These are phyloP conservation scores for Penicillium desertorum DNA, from an alignment of 495 filamentous ascomycete species.

Conservation along the genomic window DNA sequence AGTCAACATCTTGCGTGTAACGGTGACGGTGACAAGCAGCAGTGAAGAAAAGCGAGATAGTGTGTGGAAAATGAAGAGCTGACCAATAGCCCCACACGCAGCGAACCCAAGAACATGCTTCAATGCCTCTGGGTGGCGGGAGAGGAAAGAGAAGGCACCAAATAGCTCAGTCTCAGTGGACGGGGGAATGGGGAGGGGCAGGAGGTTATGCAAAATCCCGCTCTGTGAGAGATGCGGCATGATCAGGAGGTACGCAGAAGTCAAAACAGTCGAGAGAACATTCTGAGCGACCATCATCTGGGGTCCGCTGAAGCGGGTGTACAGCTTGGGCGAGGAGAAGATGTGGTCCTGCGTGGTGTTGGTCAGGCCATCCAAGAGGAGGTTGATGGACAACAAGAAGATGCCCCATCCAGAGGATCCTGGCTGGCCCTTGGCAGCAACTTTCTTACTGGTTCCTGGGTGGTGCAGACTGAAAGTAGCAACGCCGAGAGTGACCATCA, in stretches of 20 bases:
- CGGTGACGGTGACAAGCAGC: constrained; percentile 92
- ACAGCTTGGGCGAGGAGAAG: constrained; percentile 60
- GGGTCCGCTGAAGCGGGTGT: constrained; percentile 76
- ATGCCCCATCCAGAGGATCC: constrained; percentile 74
- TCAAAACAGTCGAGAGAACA: constrained; percentile 73
- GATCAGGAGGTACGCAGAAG: constrained; percentile 69
- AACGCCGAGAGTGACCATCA: constrained; percentile 85
- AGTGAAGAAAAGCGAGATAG: constrained; percentile 87
- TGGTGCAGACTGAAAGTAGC: constrained; percentile 92
- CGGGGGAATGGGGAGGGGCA: constrained; percentile 57
- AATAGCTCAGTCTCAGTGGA: constrained; percentile 65
- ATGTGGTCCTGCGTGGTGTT: constrained; percentile 97
- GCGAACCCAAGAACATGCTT: constrained; percentile 87
- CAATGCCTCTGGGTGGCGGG: constrained; percentile 71
- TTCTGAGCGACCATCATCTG: constrained; percentile 99
- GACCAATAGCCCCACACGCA: constrained; percentile 87
- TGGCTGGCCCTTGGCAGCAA: constrained; percentile 45
- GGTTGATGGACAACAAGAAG: constrained; percentile 81
- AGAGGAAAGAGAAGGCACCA: constrained; percentile 77
- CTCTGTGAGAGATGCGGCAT: constrained; percentile 74
- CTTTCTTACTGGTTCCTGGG: constrained; percentile 69
- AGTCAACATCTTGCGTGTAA: constrained; percentile 97
- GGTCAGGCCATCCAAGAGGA: constrained; percentile 92
- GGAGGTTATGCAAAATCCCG: constrained; percentile 62
- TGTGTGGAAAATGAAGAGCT: constrained; percentile 98